Evolutionary conservation across 495 filamentous ascomycete species (phyloP), one percentile per base, ranked within the genome.

Genomic region (Xylaria curta): DNA sequence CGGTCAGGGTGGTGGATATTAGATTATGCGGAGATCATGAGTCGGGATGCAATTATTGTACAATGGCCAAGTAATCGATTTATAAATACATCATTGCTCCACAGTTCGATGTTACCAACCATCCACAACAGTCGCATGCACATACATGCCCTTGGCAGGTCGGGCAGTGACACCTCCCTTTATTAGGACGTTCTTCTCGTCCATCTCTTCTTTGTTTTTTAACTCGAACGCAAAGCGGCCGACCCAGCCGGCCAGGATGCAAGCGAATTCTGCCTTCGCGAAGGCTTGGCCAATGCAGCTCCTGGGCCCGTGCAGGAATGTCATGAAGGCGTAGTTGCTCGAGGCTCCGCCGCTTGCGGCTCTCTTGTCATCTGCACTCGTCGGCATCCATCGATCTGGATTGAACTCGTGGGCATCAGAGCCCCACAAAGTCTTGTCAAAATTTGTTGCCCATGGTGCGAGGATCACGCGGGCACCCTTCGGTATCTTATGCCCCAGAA

Each of bases 251-350:
- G 94, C 95, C 61, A 99, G 71, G 73, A 97, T 81, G 76, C 89
- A 93, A 9, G 92, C 92, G 78, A 97, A 92, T 84, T 98, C 96
- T 0, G 89, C 85, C 80, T 89, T 92, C 0, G 94, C 92, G 81
- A 99, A 99, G 2, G 85, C 85, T 79, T 84, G 82, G 7, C 90
- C 89, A 63, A 91, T 91, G 74, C 89, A 91, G 51, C 85, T 87
- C 62, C 89, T 75, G 4, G 89, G 85, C 0, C 89, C 89, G 69
- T 89, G 88, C 36, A 90, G 76, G 72, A 91, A 91, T 0, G 89
- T 90, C 78, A 91, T 75, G 75, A 90, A 88, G 40, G 82, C 84
- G 61, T 85, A 90, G 71, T 91, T 89, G 79, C 87, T 90, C 10
- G 73, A 66, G 9, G 87, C 85, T 10, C 85, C 87, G 19, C 86